Base-by-base conservation (phyloP, 2,329 filamentous ascomycete genomes). In the Zasmidium citrigriseum region DNA sequence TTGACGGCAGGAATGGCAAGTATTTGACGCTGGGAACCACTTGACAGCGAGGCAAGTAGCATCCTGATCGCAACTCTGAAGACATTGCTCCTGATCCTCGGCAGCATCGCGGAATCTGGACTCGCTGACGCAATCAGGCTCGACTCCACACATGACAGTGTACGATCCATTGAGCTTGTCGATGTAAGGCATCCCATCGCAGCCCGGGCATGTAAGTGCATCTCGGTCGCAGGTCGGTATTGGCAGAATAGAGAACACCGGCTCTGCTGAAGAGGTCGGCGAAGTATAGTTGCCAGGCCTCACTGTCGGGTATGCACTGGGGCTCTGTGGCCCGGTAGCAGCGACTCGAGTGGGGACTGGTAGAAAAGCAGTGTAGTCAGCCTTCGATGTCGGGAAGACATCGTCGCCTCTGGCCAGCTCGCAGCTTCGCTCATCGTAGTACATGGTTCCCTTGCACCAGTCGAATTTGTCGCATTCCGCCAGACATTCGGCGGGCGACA, bases 101-200 rank as follows among this genome's bases (percentile, higher is more conserved):
- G 58, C 14, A 21, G 48, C 59, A 24, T 62, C 58, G 20, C 52
- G 53, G 23, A 63, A 38, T 10, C 50, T 46, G 18, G 63, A 51
- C 7, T 54, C 60, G 34, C 57, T 56, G 21, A 60, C 60, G 54
- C 67, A 69, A n/a, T 60, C 54, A 4, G 67, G 64, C 45, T 65
- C 60, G 12, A 59, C 51, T 24, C 56, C 55, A 50, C 68, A 70
- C 4, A 63, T 38, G 18, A 66, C 61, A 10, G 57, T 65, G 55
- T 70, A 70, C 2, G 60, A 62, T 34, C 54, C 59, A 44, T 69
- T 66, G 21, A 67, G 59, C 47, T 51, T 58, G 55, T 70, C 68
- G 2, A 55, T 62, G 23, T 66, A 48, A 3, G 54, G 47, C 2
- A 47, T 38, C 16, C 65, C 63, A 46, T 66, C 57, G 51, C 67